Evolutionary conservation across 495 filamentous ascomycete genomes (phyloP).

Genomic region (Tuber aestivum): DNA sequence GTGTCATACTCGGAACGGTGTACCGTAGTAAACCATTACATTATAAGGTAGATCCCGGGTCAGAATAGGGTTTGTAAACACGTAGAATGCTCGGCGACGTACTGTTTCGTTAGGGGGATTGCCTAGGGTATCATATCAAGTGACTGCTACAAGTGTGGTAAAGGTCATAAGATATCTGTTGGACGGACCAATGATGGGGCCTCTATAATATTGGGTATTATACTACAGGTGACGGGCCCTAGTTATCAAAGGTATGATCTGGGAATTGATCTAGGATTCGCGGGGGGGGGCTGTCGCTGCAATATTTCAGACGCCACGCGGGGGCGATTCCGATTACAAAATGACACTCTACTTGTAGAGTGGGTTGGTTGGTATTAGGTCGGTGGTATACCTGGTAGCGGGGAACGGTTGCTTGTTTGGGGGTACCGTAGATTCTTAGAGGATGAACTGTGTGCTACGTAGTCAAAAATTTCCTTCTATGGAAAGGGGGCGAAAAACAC

Average conservation of each 20-base stretch:
- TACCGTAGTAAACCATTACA: no score
- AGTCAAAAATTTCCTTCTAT: no score
- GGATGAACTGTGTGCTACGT: no score
- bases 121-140: background rate
- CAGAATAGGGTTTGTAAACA: background rate
- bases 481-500: no score
- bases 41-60: background rate
- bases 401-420: background rate
- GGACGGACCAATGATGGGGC: background rate
- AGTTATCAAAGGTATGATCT: background rate
- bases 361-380: background rate
- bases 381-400: background rate
- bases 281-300: background rate
- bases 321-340: background rate
- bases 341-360: background rate
- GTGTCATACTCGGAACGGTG: background rate
- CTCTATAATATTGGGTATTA: background rate
- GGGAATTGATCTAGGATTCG: background rate
- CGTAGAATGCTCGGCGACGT: background rate
- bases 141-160: background rate
- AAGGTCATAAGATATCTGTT: background rate
- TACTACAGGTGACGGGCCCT: background rate
- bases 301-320: background rate
- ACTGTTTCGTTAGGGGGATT: background rate
- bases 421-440: background rate